phyloP scores from a whole-genome alignment of 192 early-diverging fungal genomes.

The Linnemannia exigua region DNA sequence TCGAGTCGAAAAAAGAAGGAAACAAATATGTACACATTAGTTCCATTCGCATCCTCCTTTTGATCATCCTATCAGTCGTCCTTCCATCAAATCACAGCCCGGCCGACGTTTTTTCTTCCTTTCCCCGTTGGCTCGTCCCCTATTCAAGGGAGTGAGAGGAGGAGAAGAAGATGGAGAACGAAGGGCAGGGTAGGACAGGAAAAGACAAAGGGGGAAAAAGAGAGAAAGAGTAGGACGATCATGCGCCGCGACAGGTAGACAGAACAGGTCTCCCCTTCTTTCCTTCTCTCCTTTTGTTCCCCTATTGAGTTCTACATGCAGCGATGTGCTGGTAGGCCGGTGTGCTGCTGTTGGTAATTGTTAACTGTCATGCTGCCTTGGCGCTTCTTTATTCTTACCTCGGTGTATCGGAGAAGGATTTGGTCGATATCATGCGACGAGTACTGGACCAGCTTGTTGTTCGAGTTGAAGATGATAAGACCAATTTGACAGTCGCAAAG shows the following conservation, averaged over 20 bases:
- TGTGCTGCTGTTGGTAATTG: too few relatives aligned
- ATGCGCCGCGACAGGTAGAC: conserved; percentile 3
- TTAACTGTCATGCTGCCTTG: neutral
- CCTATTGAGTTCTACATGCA: neutral
- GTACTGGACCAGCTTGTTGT: conserved; percentile 96
- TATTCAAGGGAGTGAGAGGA: neutral
- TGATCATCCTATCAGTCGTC: neutral
- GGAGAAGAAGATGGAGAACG: neutral
- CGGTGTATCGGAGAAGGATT: conserved; percentile 91
- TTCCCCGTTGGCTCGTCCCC: neutral
- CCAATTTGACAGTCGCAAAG: conserved; percentile 97
- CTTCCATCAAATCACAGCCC: neutral
- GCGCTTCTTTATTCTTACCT: conserved; percentile 53
- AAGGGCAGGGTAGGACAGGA: neutral
- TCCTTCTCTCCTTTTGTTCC: neutral
- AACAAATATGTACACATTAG: neutral
- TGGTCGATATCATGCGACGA: conserved; percentile 95
- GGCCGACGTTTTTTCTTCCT: neutral
- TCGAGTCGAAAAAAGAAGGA: neutral
- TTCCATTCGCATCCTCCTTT: neutral
- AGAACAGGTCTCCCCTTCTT: neutral
- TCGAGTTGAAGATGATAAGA: conserved; percentile 95
- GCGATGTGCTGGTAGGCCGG: neutral
- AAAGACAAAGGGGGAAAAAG: neutral
- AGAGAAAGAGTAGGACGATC: neutral